phyloP scores from a whole-genome alignment of 805 yeast species.

The Suhomyces sp. region DNA sequence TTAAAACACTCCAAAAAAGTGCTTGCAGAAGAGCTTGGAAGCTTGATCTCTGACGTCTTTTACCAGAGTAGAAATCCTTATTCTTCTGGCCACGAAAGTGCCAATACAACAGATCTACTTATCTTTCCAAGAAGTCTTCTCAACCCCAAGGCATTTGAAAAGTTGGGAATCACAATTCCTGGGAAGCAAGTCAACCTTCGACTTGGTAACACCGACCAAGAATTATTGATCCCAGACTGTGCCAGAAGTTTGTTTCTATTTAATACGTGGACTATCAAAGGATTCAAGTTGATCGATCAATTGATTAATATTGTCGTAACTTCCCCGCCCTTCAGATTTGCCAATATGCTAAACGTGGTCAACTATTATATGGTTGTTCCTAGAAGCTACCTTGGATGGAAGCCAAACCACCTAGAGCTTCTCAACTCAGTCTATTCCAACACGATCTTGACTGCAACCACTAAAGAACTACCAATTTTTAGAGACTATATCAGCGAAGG shows the following conservation, averaged over 20 bases:
- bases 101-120: no score
- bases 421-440: conserved; percentile 12
- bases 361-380: conserved; percentile 44
- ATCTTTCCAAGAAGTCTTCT: conserved; percentile 28
- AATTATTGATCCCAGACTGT: conserved; percentile 28
- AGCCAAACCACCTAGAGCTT: conserved; percentile 4
- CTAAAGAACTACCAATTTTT: conserved; percentile 25
- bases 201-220: conserved; percentile 16
- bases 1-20: no score
- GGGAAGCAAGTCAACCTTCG: conserved; percentile 27
- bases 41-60: no score
- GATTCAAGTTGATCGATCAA: conserved; percentile 9
- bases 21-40: no score
- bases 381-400: conserved; percentile 13
- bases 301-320: conserved; percentile 26
- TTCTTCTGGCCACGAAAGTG: no score
- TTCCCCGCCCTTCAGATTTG: conserved; percentile 41
- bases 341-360: conserved; percentile 30
- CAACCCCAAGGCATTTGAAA: no score
- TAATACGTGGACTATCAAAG: conserved; percentile 26
- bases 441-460: conserved; percentile 11
- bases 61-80: no score
- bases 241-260: conserved; percentile 39
- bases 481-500: conserved; percentile 20
- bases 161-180: conserved; percentile 20